phyloP scores from a whole-genome alignment of 225 moss, liverwort and hornwort species.

The Pseudoscleropodium purum region DNA sequence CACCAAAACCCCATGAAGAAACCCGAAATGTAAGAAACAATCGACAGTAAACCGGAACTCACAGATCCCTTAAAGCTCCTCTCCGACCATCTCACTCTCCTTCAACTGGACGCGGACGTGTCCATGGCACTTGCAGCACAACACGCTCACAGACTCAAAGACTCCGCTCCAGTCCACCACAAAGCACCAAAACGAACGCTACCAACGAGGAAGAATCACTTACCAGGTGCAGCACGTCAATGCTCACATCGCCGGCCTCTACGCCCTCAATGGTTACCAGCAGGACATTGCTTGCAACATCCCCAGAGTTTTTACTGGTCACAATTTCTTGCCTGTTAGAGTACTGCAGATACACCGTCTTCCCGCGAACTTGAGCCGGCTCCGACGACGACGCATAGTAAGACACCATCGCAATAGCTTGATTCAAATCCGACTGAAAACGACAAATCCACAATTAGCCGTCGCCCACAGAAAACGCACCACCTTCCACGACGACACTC shows the following conservation, averaged over 20 bases:
- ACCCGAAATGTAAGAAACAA: conserved; percentile 83
- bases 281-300: conserved; percentile 99
- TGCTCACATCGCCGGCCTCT: conserved; percentile 99
- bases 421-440: conserved; percentile 83
- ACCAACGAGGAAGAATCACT: conserved; percentile 48
- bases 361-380: conserved; percentile 96
- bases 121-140: conserved; percentile 22
- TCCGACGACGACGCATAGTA: conserved; percentile 98
- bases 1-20: conserved; percentile 98
- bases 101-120: conserved; percentile 16
- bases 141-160: conserved; percentile 42
- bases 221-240: conserved; percentile 99
- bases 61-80: conserved; percentile 39
- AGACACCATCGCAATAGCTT: conserved; percentile 99
- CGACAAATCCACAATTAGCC: background rate
- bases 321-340: conserved; percentile 99
- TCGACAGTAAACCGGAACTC: conserved; percentile 66
- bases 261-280: conserved; percentile 99
- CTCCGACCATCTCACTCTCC: conserved; percentile 12
- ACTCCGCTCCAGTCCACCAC: conserved; percentile 35
- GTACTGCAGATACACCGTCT: conserved; percentile 98
- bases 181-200: background rate
- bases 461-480: background rate
- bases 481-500: background rate
- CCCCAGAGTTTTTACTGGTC: conserved; percentile 99